Evolutionary conservation across 2,329 filamentous ascomycete species (phyloP).

Genomic region (Paraphoma sp.): DNA sequence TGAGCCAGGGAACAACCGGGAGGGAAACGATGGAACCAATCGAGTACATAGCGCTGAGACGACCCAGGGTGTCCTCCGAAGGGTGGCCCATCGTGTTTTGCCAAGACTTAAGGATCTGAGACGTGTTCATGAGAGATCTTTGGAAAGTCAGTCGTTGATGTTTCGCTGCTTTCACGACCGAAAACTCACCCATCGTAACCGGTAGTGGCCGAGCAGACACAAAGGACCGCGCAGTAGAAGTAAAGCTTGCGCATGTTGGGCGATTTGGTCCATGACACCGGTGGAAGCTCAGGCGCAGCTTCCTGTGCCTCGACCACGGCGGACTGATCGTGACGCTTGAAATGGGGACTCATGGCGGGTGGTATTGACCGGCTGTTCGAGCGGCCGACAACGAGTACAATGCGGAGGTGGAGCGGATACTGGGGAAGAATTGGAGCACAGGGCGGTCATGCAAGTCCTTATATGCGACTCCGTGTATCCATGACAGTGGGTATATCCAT

Average conservation of each 20-base stretch:
- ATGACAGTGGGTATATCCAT: conserved; percentile 11
- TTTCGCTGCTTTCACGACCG: not conserved
- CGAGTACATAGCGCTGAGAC: conserved; percentile 49
- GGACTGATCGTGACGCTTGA: conserved; percentile 16
- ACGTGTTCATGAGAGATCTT: conserved; percentile 9
- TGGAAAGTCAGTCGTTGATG: conserved; percentile 1
- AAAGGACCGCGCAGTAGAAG: conserved; percentile 56
- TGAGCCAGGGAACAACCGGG: conserved; percentile 31
- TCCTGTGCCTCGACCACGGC: conserved; percentile 21
- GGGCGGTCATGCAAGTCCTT: conserved; percentile 12
- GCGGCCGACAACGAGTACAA: conserved; percentile 8
- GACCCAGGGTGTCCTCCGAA: conserved; percentile 42
- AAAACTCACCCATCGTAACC: conserved; percentile 57
- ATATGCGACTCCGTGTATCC: conserved; percentile 16
- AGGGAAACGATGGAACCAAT: conserved; percentile 41
- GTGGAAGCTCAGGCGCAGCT: conserved; percentile 16
- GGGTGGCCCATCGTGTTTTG: conserved; percentile 38
- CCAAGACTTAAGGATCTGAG: conserved; percentile 43
- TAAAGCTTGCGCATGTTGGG: conserved; percentile 58
- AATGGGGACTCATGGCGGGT: conserved; percentile 15
- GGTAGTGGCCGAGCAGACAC: conserved; percentile 60
- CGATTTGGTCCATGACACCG: conserved; percentile 11
- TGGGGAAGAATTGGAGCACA: conserved; percentile 19
- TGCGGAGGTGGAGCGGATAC: conserved; percentile 14
- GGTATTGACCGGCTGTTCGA: conserved; percentile 13